Evolutionary conservation across 768 basidiomycete genomes (phyloP), one percentile per base, ranked within the genome.

Genomic region (Collybia sordida): DNA sequence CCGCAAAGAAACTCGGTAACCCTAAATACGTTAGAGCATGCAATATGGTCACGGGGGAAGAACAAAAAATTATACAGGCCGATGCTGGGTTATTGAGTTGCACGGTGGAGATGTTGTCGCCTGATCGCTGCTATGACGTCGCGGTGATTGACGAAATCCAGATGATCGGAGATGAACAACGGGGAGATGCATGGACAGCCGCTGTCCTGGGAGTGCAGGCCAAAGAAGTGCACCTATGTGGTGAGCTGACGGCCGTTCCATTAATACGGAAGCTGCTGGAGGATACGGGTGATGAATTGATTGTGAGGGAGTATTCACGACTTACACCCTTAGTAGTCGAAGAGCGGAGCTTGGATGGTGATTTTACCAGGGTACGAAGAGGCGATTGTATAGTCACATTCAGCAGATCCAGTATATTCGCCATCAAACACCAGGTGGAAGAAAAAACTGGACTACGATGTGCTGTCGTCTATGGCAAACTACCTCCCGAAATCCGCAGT

Each of bases 111-210:
- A 99, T 98, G 95, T 65, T 89, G 27, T 72, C 75, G 4, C 55
- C 72, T 8, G 53, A 55, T 2, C 54, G 42, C 15, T 51, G 52
- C 3, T 73, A 71, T 47, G 92, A 96, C 45, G 93, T 98, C 19
- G 94, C 85, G 0, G 94, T 99, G 40, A 75, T 99, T 39, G 97
- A 98, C 65, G 96, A 98, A 72, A 98, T 99, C 42, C 97, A 98
- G 72, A 89, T 98, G 88, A 82, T 98, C 15, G 80, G 80, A 0
- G 93, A 98, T 64, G 67, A 74, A 0, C 72, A 83, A 3, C 83
- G 97, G 14, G 96, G 97, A 0, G 72, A 70, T 21, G 82, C 82
- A 0, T 99, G 97, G 96, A 88, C 90, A 7, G 61, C 64, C 11
- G 94, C 93, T 0, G 78, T 99, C 1, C 67, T 97, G 17, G 90